Conservation (phyloP, 768 basidiomycete species). For the Solioccasus polychromus region DNA sequence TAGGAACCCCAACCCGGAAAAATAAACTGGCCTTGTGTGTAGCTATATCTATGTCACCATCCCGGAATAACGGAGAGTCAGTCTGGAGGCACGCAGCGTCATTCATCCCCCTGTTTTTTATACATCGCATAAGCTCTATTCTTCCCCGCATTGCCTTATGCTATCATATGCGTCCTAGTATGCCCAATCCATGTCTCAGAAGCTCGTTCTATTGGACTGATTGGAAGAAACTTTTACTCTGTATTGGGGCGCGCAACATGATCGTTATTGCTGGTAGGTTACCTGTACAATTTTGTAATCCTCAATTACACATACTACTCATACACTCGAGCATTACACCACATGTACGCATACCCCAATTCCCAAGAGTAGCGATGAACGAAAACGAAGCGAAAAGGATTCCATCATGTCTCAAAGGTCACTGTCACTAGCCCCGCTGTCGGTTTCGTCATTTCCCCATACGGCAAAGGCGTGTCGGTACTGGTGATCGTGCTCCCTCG, state of each 20-base stretch:
- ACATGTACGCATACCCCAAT: not conserved
- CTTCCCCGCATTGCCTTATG: slow-evolving; percentile 12
- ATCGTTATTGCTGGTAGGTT: too few relatives aligned
- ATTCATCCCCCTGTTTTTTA: slow-evolving; percentile 7
- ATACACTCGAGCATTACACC: slow-evolving; percentile 6
- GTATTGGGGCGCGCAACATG: too few relatives aligned
- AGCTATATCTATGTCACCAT: slow-evolving; percentile 11
- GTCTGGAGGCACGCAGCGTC: slow-evolving; percentile 4
- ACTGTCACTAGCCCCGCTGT: slow-evolving; percentile 78
- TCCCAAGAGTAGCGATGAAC: slow-evolving; percentile 1
- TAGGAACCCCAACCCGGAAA: slow-evolving; percentile 32
- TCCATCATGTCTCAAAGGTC: slow-evolving; percentile 35
- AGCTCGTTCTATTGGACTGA: too few relatives aligned
- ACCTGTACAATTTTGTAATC: too few relatives aligned
- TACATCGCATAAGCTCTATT: slow-evolving; percentile 11
- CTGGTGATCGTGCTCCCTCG: slow-evolving; percentile 25
- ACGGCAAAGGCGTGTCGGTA: slow-evolving; percentile 70
- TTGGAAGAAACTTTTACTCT: too few relatives aligned
- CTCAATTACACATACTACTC: not conserved
- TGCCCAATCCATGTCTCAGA: too few relatives aligned
- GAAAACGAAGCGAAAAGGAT: slow-evolving; percentile 5
- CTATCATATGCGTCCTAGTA: too few relatives aligned
- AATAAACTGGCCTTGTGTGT: slow-evolving; percentile 15
- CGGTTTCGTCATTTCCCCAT: slow-evolving; percentile 87
- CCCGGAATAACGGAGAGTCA: slow-evolving; percentile 14